A percentile compares a stretch with the other conserved stretches of the same genome.
phyloP scores from a whole-genome alignment of 345 rosid species.

The Eucalyptus dawsonii region DNA sequence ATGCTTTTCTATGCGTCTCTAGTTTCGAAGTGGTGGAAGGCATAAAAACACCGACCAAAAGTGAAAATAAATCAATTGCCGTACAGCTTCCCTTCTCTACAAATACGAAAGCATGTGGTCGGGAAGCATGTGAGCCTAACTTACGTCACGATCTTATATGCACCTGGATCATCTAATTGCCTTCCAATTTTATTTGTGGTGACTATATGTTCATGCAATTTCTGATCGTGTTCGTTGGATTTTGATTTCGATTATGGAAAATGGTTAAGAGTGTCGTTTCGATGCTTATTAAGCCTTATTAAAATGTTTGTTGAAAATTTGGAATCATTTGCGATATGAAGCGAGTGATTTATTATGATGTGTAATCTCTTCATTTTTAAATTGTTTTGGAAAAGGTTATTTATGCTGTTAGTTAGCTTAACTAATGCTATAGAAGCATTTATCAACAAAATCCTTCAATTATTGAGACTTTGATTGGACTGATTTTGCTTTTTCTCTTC shows the following conservation, averaged over 20 bases:
- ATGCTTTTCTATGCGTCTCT: not conserved
- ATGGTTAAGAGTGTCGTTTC: not conserved
- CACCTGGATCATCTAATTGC: not conserved
- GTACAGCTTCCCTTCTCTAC: not conserved
- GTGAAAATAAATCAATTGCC: not conserved
- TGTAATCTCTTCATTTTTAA: not conserved
- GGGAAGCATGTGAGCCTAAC: not conserved
- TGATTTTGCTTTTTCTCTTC: not conserved
- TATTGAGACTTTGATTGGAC: not conserved
- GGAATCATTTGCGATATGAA: fast-evolving
- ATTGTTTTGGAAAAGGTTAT: not conserved
- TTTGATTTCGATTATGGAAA: not conserved
- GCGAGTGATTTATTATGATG: not conserved
- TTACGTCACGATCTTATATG: not conserved
- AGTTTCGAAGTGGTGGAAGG: not conserved
- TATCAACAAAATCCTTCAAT: not conserved
- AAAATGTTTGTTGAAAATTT: not conserved
- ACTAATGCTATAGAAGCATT: not conserved
- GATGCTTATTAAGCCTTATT: not conserved
- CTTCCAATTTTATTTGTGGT: not conserved
- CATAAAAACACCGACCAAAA: not conserved
- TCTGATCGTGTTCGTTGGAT: fast-evolving
- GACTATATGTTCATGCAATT: not conserved
- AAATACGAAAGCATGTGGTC: not conserved
- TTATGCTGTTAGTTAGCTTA: not conserved